Conservation (phyloP, 305 asterid species). For the Salvia sclarea region DNA sequence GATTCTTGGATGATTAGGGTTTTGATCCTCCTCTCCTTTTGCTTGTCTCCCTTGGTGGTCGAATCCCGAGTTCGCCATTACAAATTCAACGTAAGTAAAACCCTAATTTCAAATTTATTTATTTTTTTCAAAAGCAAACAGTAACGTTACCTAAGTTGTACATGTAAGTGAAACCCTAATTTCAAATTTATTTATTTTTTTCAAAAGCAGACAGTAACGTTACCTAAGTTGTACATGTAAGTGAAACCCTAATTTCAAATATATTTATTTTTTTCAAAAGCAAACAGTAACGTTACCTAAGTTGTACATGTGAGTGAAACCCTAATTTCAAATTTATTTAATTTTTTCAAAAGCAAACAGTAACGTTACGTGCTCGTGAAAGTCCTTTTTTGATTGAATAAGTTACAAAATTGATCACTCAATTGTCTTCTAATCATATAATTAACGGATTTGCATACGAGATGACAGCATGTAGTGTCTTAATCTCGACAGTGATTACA, state of each 20-base stretch:
- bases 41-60: slow-evolving; percentile 44
- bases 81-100: slow-evolving; percentile 65
- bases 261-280: no score
- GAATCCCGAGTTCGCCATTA: slow-evolving; percentile 70
- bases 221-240: no score
- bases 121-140: no score
- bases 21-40: slow-evolving; percentile 39
- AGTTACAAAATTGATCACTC: background rate
- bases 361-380: no score
- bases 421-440: background rate
- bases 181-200: no score
- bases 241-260: slow-evolving; percentile 30
- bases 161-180: slow-evolving; percentile 45
- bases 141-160: no score
- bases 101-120: no score
- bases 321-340: no score
- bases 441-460: background rate
- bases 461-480: background rate
- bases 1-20: slow-evolving; percentile 36
- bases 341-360: no score
- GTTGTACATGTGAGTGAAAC: slow-evolving; percentile 53
- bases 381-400: no score
- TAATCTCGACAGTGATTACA: slow-evolving; percentile 26
- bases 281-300: no score
- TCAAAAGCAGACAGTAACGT: no score